Conservation (phyloP, 2,329 filamentous ascomycete genomes). For the Camptophora hylomeconis region DNA sequence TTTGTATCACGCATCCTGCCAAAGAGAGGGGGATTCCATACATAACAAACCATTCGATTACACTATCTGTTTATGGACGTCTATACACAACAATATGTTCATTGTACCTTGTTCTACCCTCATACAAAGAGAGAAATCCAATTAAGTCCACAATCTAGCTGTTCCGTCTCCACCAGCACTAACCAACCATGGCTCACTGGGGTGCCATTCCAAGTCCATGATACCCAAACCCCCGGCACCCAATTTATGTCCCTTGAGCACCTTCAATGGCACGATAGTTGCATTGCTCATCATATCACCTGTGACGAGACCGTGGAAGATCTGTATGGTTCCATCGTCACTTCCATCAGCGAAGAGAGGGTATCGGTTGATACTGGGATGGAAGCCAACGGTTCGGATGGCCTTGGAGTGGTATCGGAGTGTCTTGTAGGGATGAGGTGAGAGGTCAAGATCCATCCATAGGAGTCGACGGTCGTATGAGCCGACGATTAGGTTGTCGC, state of each 20-base stretch:
- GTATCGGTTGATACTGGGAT: constrained; percentile 52
- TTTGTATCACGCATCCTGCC: no score
- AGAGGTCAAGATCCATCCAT: constrained; percentile 95
- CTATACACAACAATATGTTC: no score
- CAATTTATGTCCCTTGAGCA: constrained; percentile 79
- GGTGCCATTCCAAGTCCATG: constrained; percentile 93
- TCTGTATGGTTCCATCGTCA: constrained; percentile 86
- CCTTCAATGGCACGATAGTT: constrained; percentile 90
- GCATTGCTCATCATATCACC: constrained; percentile 93
- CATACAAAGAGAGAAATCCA: no score
- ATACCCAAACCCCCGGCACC: constrained; percentile 68
- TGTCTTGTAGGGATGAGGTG: constrained; percentile 84
- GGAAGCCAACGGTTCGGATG: constrained; percentile 78
- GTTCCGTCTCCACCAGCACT: constrained; percentile 91
- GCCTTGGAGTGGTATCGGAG: constrained; percentile 89
- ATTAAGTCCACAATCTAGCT: constrained; percentile 70
- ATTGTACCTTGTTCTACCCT: no score
- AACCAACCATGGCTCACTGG: constrained; percentile 82
- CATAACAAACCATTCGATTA: no score
- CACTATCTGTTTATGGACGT: no score
- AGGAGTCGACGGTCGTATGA: constrained; percentile 88
- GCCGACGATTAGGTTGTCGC: constrained; percentile 86
- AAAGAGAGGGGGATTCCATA: no score
- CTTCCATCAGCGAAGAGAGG: constrained; percentile 90
- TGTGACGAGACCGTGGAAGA: constrained; percentile 94